Evolutionary conservation across 176 grass and related monocot genomes (phyloP).

Genomic region (Oryza rufipogon): DNA sequence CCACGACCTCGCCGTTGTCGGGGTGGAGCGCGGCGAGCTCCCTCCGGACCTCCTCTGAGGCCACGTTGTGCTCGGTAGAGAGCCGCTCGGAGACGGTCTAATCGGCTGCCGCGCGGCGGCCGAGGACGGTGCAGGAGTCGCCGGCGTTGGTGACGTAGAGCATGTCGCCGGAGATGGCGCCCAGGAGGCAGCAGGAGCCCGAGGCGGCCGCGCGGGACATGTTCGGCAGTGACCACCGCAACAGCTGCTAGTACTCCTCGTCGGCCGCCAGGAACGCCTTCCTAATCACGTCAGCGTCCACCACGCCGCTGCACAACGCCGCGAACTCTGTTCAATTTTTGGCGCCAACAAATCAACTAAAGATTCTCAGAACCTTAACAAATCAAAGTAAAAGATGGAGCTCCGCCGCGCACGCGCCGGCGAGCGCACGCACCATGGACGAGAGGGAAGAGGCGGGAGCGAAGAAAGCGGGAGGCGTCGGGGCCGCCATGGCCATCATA

Average conservation of each 20-base stretch:
- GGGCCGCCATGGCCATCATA: constrained; percentile 59
- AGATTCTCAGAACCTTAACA: no score
- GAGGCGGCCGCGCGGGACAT: constrained; percentile 6
- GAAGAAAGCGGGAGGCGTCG: constrained; percentile 44
- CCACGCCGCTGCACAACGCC: background rate
- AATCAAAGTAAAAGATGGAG: no score
- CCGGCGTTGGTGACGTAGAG: constrained; percentile 53
- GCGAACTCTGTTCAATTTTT: constrained; percentile 9
- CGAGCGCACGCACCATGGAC: constrained; percentile 31
- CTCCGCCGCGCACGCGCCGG: no score
- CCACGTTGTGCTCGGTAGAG: constrained; percentile 47
- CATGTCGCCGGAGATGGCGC: constrained; percentile 34
- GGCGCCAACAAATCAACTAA: background rate
- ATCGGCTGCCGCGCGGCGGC: background rate
- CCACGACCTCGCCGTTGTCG: constrained; percentile 30
- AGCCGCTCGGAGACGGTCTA: constrained; percentile 8
- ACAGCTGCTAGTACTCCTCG: constrained; percentile 29
- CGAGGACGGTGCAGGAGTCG: constrained; percentile 53
- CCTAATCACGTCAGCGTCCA: constrained; percentile 33
- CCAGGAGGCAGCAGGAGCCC: constrained; percentile 55
- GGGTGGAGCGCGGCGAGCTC: constrained; percentile 40
- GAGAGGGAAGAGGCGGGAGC: constrained; percentile 40
- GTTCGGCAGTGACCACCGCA: constrained; percentile 35
- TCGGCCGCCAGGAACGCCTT: constrained; percentile 52
- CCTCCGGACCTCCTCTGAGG: background rate